Percentiles rank a stretch among this genome's conserved stretches.
phyloP scores from a whole-genome alignment of 371 early-diverging fungal genomes.

The Mortierella polycephala region DNA sequence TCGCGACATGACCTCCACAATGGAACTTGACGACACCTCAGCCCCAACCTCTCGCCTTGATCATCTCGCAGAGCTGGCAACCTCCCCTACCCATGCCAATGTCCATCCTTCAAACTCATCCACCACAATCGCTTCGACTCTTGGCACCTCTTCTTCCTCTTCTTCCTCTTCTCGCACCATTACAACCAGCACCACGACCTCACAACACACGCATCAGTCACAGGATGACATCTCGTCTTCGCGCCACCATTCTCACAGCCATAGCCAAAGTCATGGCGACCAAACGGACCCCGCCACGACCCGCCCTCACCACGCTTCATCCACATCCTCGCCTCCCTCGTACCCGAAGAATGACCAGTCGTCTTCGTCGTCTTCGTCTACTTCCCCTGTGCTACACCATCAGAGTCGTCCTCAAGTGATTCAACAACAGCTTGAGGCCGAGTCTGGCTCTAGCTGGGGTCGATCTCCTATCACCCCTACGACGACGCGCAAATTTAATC shows the following conservation, averaged over 20 bases:
- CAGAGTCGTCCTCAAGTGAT: slow-evolving; percentile 27
- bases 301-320: neutral
- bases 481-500: slow-evolving; percentile 44
- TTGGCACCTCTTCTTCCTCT: slow-evolving; percentile 13
- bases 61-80: slow-evolving; percentile 48
- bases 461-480: slow-evolving; percentile 51
- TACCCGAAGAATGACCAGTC: slow-evolving; percentile 1
- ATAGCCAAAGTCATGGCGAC: slow-evolving; percentile 2
- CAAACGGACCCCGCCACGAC: neutral
- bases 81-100: slow-evolving; percentile 43
- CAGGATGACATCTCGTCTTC: slow-evolving; percentile 16
- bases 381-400: slow-evolving; percentile 11
- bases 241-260: slow-evolving; percentile 1
- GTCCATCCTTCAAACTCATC: slow-evolving; percentile 19
- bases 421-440: slow-evolving; percentile 40
- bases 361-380: slow-evolving; percentile 12
- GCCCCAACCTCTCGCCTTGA: slow-evolving; percentile 45
- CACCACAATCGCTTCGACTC: slow-evolving; percentile 12
- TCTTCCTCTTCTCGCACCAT: slow-evolving; percentile 16
- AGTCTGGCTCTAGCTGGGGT: slow-evolving; percentile 27
- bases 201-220: slow-evolving; percentile 14
- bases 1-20: slow-evolving; percentile 6
- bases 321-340: too few relatives aligned
- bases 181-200: neutral
- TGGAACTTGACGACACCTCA: slow-evolving; percentile 48